These are phyloP conservation scores for Medakamo hakoo DNA, from an alignment of 139 green algal species.

Conservation along the genomic window DNA sequence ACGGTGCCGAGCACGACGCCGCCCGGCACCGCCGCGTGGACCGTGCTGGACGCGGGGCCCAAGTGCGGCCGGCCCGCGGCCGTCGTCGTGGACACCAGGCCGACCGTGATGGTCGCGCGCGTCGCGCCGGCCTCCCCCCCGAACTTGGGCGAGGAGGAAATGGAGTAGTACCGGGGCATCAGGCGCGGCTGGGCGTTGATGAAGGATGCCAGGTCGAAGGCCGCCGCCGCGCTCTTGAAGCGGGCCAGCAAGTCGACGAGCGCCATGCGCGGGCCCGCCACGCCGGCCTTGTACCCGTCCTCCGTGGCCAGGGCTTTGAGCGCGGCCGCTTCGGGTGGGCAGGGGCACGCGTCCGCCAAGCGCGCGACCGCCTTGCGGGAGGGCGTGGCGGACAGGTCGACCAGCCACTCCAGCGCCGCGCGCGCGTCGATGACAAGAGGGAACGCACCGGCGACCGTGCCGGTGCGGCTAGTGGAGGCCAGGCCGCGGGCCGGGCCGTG, in stretches of 20 bases:
- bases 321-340: constrained; percentile 9
- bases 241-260: constrained; percentile 8
- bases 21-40: neutral
- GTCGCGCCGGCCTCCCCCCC: constrained; percentile 41
- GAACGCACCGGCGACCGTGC: neutral
- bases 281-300: constrained; percentile 8
- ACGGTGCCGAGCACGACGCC: constrained; percentile 7
- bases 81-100: constrained; percentile 43
- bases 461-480: neutral
- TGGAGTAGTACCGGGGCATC: constrained; percentile 79
- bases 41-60: constrained; percentile 3
- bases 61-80: constrained; percentile 53
- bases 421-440: neutral
- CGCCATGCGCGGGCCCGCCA: constrained; percentile 2
- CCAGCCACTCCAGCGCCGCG: constrained; percentile 2
- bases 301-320: constrained; percentile 1
- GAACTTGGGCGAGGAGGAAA: constrained; percentile 46
- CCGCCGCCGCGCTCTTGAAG: constrained; percentile 2
- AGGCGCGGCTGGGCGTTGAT: constrained; percentile 40
- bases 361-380: neutral
- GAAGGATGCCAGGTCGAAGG: neutral
- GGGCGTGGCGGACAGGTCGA: constrained; percentile 6
- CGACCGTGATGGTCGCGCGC: constrained; percentile 60
- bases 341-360: constrained; percentile 5
- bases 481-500: neutral